These are phyloP conservation scores for Cornus kousa DNA, from an alignment of 148 eudicot species.

Conservation along the genomic window DNA sequence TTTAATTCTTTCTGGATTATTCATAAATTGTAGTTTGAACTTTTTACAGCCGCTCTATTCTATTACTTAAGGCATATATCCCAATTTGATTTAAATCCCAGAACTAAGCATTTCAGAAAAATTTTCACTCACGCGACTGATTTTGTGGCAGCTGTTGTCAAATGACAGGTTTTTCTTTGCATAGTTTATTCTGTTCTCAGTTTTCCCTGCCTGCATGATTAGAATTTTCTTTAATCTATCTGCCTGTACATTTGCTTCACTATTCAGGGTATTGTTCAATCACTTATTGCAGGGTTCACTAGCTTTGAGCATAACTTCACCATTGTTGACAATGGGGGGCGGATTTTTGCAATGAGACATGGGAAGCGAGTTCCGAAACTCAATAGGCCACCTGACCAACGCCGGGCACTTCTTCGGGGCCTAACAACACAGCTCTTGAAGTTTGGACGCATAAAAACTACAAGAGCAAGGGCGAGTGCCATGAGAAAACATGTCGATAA, in stretches of 20 bases:
- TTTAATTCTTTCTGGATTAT: too few species aligned
- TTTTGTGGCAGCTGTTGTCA: background rate
- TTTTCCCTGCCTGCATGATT: too few species aligned
- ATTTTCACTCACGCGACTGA: background rate
- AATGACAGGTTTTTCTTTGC: background rate
- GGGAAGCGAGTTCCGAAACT: conserved; percentile 82
- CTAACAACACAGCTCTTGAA: conserved; percentile 89
- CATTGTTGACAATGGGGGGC: conserved; percentile 55
- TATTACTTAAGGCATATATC: background rate
- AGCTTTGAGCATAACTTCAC: conserved; percentile 41
- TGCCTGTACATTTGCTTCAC: background rate
- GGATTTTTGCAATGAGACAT: conserved; percentile 72
- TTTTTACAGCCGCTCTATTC: background rate
- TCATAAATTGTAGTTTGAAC: background rate
- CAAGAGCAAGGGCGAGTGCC: conserved; percentile 83
- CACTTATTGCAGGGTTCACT: conserved; percentile 38
- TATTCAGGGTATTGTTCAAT: background rate
- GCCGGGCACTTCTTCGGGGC: conserved; percentile 72
- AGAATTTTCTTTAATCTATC: too few species aligned
- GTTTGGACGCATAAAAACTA: conserved; percentile 83
- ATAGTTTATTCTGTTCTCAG: too few species aligned
- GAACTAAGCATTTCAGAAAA: background rate
- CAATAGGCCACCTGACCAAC: conserved; percentile 88
- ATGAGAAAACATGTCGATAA: conserved; percentile 78
- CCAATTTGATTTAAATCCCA: background rate